phyloP scores from a whole-genome alignment of 2,329 filamentous ascomycete genomes.

The Diaporthe eres region DNA sequence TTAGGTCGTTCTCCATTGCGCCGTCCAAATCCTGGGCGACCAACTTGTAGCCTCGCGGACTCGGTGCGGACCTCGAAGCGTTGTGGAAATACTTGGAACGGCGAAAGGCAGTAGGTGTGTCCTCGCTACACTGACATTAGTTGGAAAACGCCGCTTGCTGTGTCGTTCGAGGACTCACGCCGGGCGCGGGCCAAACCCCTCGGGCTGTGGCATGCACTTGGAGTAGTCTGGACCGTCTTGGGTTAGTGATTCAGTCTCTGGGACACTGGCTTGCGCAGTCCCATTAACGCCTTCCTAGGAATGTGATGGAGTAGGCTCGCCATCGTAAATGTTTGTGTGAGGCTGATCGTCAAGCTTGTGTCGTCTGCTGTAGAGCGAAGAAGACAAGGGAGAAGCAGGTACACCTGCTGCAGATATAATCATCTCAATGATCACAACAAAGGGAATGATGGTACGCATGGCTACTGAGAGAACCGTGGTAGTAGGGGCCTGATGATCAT shows the following conservation, averaged over 20 bases:
- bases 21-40: background rate
- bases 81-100: background rate
- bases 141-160: no score
- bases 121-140: background rate
- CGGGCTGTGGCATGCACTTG: background rate
- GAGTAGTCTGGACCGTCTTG: background rate
- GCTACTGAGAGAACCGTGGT: no score
- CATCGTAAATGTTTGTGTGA: background rate
- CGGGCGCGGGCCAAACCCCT: background rate
- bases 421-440: background rate
- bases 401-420: background rate
- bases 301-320: no score
- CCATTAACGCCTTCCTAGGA: background rate
- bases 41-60: background rate
- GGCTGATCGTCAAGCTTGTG: background rate
- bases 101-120: background rate
- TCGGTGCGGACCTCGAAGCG: background rate
- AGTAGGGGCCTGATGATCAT: no score
- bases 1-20: background rate
- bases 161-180: background rate
- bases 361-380: background rate
- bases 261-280: background rate
- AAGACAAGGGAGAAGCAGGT: background rate
- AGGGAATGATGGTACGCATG: background rate
- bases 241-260: background rate